Conservation (phyloP, 1,284 basidiomycete genomes). For the Mixia osmundae region DNA sequence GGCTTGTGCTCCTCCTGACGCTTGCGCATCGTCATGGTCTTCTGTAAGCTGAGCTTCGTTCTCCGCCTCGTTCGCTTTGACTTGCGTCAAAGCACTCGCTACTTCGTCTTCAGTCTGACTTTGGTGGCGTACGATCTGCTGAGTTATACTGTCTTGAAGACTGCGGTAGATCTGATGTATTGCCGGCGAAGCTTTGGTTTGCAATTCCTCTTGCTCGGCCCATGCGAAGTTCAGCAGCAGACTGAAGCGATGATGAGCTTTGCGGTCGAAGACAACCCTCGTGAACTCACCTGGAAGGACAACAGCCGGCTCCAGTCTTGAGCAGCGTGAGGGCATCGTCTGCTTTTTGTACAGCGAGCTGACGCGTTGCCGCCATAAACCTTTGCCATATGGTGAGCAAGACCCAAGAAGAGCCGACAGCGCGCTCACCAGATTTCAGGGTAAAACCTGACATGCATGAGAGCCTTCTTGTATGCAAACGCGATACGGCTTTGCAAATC, state of each 20-base stretch:
- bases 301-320: conserved; percentile 66
- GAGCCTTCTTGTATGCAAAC: conserved; percentile 64
- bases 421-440: conserved; percentile 40
- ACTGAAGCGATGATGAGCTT: conserved; percentile 25
- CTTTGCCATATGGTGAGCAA: conserved; percentile 23
- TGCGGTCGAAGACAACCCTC: conserved; percentile 1
- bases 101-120: conserved; percentile 51
- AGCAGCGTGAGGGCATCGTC: conserved; percentile 66
- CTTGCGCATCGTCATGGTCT: conserved; percentile 15
- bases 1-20: conserved; percentile 26
- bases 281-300: conserved; percentile 41
- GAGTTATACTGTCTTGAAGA: conserved; percentile 28
- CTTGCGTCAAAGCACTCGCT: too few species aligned
- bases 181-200: too few species aligned
- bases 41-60: too few species aligned
- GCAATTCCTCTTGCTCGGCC: conserved; percentile 61
- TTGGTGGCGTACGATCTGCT: conserved; percentile 43
- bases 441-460: conserved; percentile 77
- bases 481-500: conserved; percentile 46
- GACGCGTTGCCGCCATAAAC: conserved; percentile 73
- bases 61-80: conserved; percentile 12
- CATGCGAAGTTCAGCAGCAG: conserved; percentile 73
- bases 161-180: too few species aligned
- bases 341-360: conserved; percentile 40
- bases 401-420: background rate